phyloP scores from a whole-genome alignment of 129 eudicot genomes.

The Centella asiatica region DNA sequence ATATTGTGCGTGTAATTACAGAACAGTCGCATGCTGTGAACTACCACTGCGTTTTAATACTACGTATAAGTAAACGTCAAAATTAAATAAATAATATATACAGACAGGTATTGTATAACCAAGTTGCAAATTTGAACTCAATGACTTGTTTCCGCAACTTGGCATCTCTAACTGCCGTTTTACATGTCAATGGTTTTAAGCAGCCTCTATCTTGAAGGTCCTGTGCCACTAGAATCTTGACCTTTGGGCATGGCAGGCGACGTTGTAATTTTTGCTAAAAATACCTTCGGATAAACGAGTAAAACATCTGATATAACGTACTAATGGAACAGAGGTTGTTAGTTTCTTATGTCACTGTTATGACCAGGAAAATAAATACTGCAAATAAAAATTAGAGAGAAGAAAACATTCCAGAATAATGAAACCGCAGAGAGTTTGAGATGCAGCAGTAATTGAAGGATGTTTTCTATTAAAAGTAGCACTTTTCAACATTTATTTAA shows the following conservation, averaged over 20 bases:
- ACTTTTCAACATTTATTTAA: neutral
- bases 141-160: neutral
- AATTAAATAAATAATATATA: neutral
- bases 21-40: too few relatives aligned
- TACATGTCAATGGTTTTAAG: neutral
- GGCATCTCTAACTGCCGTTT: neutral
- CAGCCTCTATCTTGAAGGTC: neutral
- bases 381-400: too few relatives aligned
- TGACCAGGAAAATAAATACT: too few relatives aligned
- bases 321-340: too few relatives aligned
- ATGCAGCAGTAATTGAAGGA: too few relatives aligned
- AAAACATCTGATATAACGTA: too few relatives aligned
- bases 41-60: neutral
- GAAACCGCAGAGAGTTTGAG: too few relatives aligned
- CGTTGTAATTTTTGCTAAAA: too few relatives aligned
- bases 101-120: neutral
- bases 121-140: slow-evolving; percentile 4
- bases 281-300: too few relatives aligned
- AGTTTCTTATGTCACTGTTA: too few relatives aligned
- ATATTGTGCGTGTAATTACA: too few relatives aligned
- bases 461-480: neutral
- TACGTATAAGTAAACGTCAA: neutral
- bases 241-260: neutral
- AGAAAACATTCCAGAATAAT: too few relatives aligned
- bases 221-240: neutral